Evolutionary conservation across 2,329 filamentous ascomycete species (phyloP), one percentile per base, ranked within the genome.

Genomic region (Herpotrichia juniperi): DNA sequence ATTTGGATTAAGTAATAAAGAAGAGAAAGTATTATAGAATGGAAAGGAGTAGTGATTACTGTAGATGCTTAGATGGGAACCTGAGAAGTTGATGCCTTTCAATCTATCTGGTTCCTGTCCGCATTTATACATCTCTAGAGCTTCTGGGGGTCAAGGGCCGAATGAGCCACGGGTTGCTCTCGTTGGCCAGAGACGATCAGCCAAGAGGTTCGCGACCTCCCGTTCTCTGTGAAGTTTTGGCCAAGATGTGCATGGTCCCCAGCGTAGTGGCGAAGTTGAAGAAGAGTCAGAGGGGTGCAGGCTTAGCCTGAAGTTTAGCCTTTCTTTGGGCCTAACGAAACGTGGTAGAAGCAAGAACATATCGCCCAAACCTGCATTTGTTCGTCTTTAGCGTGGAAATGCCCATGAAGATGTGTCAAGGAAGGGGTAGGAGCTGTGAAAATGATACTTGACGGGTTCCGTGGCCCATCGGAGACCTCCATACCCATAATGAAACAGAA

Each of bases 11-110:
- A 35, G 51, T 51, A 50, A 58, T 51, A 53, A 51, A 62, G 50
- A 56, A 58, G 44, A 63, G 59, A 63, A 65, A 46, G 55, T 51
- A 62, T 57, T 59, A 60, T 39, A 64, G 53, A 66, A 61, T 53
- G 58, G 60, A 66, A 53, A 54, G 53, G 59, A 59, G 67, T 65
- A 64, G 61, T 63, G 61, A 69, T 71, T 69, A 66, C 53, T 68
- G 63, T 66, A 66, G 60, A 59, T 55, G 60, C 58, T 46, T 69
- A 63, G 62, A 59, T 64, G 68, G 62, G 63, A 68, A 68, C 62
- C 57, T 54, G 69, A 65, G 62, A 62, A 63, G 61, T 59, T 72
- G 63, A 71, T 72, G 63, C 42, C 55, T 48, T 64, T 62, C 57
- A 54, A 55, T 35, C 21, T 49, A 52, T 55, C 45, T 65, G 53